Percentiles rank a stretch among this genome's conserved stretches.
Evolutionary conservation across 2,329 filamentous ascomycete species (phyloP).

Genomic region (Diaporthe helianthi): DNA sequence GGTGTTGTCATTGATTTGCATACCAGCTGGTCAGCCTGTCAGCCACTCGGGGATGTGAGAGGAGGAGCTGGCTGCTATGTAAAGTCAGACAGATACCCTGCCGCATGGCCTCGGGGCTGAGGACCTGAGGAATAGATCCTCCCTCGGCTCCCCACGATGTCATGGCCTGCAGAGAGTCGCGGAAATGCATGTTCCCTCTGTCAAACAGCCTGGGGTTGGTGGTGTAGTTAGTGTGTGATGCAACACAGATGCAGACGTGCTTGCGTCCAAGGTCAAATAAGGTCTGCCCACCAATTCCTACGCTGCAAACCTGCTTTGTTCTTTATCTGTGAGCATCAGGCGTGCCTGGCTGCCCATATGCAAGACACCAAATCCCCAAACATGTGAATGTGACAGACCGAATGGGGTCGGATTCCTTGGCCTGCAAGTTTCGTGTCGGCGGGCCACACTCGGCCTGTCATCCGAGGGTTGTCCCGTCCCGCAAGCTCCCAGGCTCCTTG

Average conservation of each 20-base stretch:
- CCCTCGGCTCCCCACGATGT: neutral
- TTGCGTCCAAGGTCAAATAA: neutral
- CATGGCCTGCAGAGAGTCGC: neutral
- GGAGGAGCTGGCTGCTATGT: neutral
- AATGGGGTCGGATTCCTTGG: conserved; percentile 13
- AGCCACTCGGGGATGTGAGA: neutral
- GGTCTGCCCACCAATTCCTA: neutral
- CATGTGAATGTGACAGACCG: no score
- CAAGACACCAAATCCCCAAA: conserved; percentile 16
- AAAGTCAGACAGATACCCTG: neutral
- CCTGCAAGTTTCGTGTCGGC: conserved; percentile 9
- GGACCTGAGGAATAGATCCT: neutral
- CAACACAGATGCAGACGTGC: conserved; percentile 11
- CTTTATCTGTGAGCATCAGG: conserved; percentile 12
- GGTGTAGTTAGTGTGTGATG: conserved; percentile 1
- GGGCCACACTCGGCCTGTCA: conserved; percentile 8
- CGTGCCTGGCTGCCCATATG: neutral
- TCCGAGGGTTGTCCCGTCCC: conserved; percentile 10
- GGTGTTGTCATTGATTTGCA: conserved; percentile 4
- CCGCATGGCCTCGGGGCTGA: neutral
- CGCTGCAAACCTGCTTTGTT: neutral
- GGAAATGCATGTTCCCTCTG: neutral
- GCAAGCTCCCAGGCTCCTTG: neutral
- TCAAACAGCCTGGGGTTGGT: neutral
- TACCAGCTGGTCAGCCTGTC: conserved; percentile 6